These are phyloP conservation scores for Podochytrium sp. DNA, from an alignment of 192 early-diverging fungal species.

Conservation along the genomic window DNA sequence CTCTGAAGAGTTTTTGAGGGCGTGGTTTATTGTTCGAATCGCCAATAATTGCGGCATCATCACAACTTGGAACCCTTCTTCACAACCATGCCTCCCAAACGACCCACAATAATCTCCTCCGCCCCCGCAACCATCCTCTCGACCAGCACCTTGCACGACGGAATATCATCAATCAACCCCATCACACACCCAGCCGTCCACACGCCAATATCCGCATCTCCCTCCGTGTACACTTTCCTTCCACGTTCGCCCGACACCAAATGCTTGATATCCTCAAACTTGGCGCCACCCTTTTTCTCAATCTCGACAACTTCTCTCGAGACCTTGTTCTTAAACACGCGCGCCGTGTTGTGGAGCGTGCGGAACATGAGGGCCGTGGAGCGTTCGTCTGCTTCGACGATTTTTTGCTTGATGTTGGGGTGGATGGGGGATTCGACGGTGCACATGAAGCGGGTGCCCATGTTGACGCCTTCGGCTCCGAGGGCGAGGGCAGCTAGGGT, in stretches of 20 bases:
- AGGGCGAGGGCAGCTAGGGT: constrained; percentile 46
- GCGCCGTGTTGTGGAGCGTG: constrained; percentile 75
- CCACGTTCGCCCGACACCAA: constrained; percentile 67
- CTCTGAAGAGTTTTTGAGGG: no score
- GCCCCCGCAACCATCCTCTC: constrained; percentile 61
- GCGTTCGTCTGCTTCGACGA: constrained; percentile 70
- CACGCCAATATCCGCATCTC: constrained; percentile 51
- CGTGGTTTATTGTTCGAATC: no score
- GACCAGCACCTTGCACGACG: constrained; percentile 70
- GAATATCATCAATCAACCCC: constrained; percentile 79
- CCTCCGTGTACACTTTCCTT: constrained; percentile 48
- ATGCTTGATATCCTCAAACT: constrained; percentile 71
- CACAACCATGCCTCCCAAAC: constrained; percentile 38
- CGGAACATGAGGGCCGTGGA: constrained; percentile 74
- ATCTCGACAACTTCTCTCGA: constrained; percentile 69
- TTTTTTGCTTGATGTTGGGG: constrained; percentile 73
- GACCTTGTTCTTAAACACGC: constrained; percentile 49
- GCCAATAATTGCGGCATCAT: no score
- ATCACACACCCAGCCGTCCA: constrained; percentile 70
- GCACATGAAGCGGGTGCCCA: constrained; percentile 89
- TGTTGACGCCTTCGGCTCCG: constrained; percentile 70
- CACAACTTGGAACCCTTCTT: background rate
- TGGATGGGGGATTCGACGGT: constrained; percentile 76
- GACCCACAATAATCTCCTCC: constrained; percentile 44
- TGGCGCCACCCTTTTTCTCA: constrained; percentile 65